Evolutionary conservation across 1,284 basidiomycete species (phyloP).

Genomic region (Microbotryum lychnidis-dioicae): DNA sequence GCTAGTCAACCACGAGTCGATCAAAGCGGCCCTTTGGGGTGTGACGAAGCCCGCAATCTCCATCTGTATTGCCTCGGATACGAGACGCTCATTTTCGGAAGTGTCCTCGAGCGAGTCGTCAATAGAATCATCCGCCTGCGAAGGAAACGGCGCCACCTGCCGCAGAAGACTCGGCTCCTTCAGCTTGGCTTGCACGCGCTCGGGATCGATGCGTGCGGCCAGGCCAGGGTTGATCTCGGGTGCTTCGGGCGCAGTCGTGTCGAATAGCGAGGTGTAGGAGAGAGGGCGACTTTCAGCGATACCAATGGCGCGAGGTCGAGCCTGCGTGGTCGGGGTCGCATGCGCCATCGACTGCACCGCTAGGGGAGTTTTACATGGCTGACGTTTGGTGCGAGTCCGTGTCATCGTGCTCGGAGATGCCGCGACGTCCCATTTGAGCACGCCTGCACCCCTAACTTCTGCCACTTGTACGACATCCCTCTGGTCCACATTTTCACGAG

Average conservation of each 20-base stretch:
- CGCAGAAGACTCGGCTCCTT: constrained; percentile 8
- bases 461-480: not conserved
- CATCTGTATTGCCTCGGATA: not conserved
- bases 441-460: no score
- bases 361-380: no score
- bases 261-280: constrained; percentile 18
- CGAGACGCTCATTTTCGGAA: not conserved
- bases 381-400: no score
- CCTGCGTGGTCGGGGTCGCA: no score
- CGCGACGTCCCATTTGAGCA: no score
- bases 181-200: not conserved
- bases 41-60: no score
- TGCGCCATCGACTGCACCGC: no score
- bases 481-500: not conserved
- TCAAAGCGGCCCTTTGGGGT: no score
- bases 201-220: not conserved
- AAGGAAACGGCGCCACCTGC: constrained; percentile 15
- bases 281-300: constrained; percentile 3
- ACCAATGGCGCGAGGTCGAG: no score
- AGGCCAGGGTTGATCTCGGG: constrained; percentile 6
- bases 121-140: constrained; percentile 13
- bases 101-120: constrained; percentile 21
- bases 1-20: no score
- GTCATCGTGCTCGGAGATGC: no score
- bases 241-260: constrained; percentile 15